Evolutionary conservation across 768 basidiomycete species (phyloP).

Genomic region (Thelephora ganbajun): DNA sequence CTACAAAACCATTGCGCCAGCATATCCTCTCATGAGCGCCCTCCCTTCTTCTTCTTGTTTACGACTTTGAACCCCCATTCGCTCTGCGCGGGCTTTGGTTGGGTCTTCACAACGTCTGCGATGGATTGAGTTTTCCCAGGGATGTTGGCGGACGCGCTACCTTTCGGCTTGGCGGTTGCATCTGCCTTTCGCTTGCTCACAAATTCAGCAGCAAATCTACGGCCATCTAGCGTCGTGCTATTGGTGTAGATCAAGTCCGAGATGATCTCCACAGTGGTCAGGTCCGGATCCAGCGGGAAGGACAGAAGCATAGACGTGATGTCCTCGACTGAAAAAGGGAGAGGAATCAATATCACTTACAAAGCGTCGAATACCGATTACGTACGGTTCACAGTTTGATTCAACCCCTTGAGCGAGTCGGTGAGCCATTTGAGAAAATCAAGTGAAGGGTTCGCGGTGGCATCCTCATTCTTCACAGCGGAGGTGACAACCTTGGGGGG

Average conservation of each 20-base stretch:
- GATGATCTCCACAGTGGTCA: slow-evolving; percentile 79
- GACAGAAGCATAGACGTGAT: slow-evolving; percentile 91
- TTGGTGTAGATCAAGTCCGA: slow-evolving; percentile 91
- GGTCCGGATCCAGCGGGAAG: slow-evolving; percentile 83
- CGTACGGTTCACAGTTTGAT: slow-evolving; percentile 57
- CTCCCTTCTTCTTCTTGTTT: slow-evolving; percentile 88
- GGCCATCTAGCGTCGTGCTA: slow-evolving; percentile 88
- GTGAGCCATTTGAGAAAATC: slow-evolving; percentile 91
- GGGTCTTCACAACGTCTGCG: slow-evolving; percentile 83
- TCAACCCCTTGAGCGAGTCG: slow-evolving; percentile 69
- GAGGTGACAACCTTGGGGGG: slow-evolving; percentile 13
- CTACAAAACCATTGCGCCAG: background rate
- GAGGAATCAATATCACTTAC: background rate
- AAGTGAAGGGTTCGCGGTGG: slow-evolving; percentile 55
- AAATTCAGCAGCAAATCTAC: slow-evolving; percentile 90
- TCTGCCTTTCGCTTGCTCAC: slow-evolving; percentile 79
- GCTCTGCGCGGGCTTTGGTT: slow-evolving; percentile 58
- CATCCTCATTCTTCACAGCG: slow-evolving; percentile 42
- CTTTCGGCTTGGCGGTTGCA: slow-evolving; percentile 38
- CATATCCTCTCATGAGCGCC: slow-evolving; percentile 27
- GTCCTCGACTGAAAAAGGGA: slow-evolving; percentile 61
- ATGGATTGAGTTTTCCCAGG: slow-evolving; percentile 50
- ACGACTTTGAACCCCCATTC: slow-evolving; percentile 82
- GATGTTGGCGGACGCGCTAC: slow-evolving; percentile 14
- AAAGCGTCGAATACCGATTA: slow-evolving; percentile 9